phyloP scores from a whole-genome alignment of 2,329 filamentous ascomycete species.

The Madurella mycetomatis region DNA sequence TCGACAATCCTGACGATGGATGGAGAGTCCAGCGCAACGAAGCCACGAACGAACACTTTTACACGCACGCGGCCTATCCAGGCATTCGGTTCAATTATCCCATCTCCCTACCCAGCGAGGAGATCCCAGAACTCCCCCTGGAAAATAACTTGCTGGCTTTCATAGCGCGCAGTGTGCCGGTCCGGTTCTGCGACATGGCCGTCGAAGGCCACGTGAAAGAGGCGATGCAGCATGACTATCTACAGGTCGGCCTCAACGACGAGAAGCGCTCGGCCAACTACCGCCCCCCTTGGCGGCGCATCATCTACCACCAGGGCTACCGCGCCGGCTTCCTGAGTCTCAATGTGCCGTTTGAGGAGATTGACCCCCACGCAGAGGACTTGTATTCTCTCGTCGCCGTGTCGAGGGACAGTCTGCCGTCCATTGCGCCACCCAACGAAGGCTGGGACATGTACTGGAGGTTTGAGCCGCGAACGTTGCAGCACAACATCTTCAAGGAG shows the following conservation, averaged over 20 bases:
- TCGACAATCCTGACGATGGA: not conserved
- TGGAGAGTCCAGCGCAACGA: conserved; percentile 3
- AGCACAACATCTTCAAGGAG: not conserved
- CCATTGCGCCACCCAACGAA: conserved; percentile 8
- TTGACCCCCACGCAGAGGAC: not conserved
- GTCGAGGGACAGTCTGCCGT: conserved; percentile 9
- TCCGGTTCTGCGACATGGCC: conserved; percentile 8
- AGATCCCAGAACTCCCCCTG: not conserved
- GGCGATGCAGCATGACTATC: conserved; percentile 1
- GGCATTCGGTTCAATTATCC: conserved; percentile 14
- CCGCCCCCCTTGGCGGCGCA: conserved; percentile 7
- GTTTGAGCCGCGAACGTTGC: not conserved
- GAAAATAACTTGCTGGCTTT: conserved; percentile 1
- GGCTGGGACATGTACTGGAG: conserved; percentile 15
- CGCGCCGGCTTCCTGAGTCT: conserved; percentile 13
- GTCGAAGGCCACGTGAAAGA: conserved; percentile 1
- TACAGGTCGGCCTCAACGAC: conserved; percentile 9
- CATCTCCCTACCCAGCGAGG: conserved; percentile 3
- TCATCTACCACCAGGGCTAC: conserved; percentile 17
- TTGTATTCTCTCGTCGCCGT: conserved; percentile 11
- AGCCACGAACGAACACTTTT: conserved; percentile 10
- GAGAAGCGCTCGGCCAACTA: not conserved
- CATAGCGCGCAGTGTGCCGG: conserved; percentile 2
- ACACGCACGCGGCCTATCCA: conserved; percentile 11
- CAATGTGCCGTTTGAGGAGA: not conserved